Percentiles rank a stretch among this genome's conserved stretches.
Evolutionary conservation across 176 grass and related monocot genomes (phyloP).

Genomic region (Oryza brachyantha): DNA sequence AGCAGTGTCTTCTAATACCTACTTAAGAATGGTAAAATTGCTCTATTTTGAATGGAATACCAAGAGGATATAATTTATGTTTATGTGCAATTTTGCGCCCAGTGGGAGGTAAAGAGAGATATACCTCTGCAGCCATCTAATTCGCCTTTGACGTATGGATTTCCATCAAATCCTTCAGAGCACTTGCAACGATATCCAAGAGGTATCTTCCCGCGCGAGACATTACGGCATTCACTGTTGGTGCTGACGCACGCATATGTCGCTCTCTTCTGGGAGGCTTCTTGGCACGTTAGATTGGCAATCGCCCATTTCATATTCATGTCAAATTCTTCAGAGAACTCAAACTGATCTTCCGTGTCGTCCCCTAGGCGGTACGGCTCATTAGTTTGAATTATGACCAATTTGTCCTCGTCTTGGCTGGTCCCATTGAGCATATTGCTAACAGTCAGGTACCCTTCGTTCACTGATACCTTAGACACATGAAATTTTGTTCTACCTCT

Average conservation of each 20-base stretch:
- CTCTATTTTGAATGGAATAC: too few species aligned
- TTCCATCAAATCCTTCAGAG: conserved; percentile 12
- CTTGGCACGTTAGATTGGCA: neutral
- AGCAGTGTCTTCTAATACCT: too few species aligned
- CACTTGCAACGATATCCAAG: conserved; percentile 47
- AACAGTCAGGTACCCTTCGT: too few species aligned
- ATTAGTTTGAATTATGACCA: accelerated
- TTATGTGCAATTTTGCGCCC: too few species aligned
- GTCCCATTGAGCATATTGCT: neutral
- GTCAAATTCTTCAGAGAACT: neutral
- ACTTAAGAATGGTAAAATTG: too few species aligned
- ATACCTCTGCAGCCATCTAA: conserved; percentile 38
- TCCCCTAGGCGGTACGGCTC: too few species aligned
- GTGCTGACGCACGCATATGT: neutral
- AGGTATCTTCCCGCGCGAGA: neutral
- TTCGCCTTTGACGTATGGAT: conserved; percentile 25
- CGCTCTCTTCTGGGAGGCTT: neutral
- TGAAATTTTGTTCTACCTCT: too few species aligned
- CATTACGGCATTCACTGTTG: neutral
- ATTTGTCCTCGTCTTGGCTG: accelerated
- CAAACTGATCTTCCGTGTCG: neutral
- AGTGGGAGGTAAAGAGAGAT: neutral
- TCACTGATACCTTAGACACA: too few species aligned
- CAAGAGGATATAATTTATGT: too few species aligned
- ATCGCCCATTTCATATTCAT: conserved; percentile 21